Conservation (phyloP, 75 land plant genomes). For the Picea sitchensis region DNA sequence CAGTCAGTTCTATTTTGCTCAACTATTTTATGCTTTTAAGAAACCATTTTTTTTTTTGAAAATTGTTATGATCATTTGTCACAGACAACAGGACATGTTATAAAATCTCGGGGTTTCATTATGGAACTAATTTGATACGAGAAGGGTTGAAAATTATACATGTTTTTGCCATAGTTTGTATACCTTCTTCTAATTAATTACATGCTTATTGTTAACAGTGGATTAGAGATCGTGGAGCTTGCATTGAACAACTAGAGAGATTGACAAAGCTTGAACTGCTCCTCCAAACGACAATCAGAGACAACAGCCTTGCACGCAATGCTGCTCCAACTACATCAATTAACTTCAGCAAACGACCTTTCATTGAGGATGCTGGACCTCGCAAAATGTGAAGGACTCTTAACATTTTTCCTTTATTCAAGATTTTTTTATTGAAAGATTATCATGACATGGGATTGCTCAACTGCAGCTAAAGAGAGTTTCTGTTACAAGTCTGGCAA, state of each 20-base stretch:
- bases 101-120: no score
- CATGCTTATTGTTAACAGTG: neutral
- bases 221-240: neutral
- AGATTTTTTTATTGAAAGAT: neutral
- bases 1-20: no score
- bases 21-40: no score
- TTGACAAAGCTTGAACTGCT: neutral
- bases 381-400: slow-evolving; percentile 27
- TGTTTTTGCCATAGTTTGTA: neutral
- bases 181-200: neutral
- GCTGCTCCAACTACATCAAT: slow-evolving; percentile 9
- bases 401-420: neutral
- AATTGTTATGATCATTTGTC: no score
- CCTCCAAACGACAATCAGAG: neutral
- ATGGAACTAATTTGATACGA: no score
- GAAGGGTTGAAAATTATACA: no score
- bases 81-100: no score
- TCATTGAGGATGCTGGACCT: slow-evolving; percentile 36
- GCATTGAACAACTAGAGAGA: neutral
- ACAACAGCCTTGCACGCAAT: neutral
- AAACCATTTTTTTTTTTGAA: no score
- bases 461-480: neutral
- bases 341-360: slow-evolving; percentile 32
- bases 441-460: neutral
- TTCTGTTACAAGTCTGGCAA: neutral